Evolutionary conservation across 2,329 filamentous ascomycete genomes (phyloP), one percentile per base, ranked within the genome.

Genomic region (Xylariaceae sp.): DNA sequence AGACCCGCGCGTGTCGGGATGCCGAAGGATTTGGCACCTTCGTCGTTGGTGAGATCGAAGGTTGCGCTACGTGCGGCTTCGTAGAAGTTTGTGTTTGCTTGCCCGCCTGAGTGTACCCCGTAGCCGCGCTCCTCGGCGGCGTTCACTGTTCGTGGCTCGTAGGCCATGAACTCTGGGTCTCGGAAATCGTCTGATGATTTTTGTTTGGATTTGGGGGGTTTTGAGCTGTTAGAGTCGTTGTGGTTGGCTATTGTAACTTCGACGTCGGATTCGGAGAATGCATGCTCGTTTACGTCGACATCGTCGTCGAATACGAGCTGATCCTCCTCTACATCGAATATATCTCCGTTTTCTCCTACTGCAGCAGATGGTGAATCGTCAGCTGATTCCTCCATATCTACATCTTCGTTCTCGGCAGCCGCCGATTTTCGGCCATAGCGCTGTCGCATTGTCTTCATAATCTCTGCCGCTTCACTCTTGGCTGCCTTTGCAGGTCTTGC

Each of bases 121-220:
- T 99, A 99, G 12, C 87, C 94, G 49, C 89, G 88, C 67, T 97
- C 91, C 73, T 97, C 93, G 47, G 88, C 89, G 5, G 88, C 78
- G 69, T 93, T 94, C 62, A 83, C 81, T 40, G 84, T 85, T 56
- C 88, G 86, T 0, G 94, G 94, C 1, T 84, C 89, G 77, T 99
- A 99, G 10, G 90, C 89, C 91, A 99, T 97, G 83, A 95, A 99
- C 62, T 97, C 92, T 0, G 86, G 81, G 68, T 97, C 92, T 66
- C 89, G 84, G 42, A 85, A 81, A 45, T 55, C 55, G 33, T 39
- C 31, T 17, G 48, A 17, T 16, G 28, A 38, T 38, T 42, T 46
- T 38, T 42, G 18, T n/a, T 18, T 45, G 43, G 31, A 31, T 17
- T 56, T 52, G 47, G 52, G 47, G 45, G 59, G 48, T 70, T 76